Evolutionary conservation across 495 filamentous ascomycete genomes (phyloP).

Genomic region (Pyronema omphalodes): DNA sequence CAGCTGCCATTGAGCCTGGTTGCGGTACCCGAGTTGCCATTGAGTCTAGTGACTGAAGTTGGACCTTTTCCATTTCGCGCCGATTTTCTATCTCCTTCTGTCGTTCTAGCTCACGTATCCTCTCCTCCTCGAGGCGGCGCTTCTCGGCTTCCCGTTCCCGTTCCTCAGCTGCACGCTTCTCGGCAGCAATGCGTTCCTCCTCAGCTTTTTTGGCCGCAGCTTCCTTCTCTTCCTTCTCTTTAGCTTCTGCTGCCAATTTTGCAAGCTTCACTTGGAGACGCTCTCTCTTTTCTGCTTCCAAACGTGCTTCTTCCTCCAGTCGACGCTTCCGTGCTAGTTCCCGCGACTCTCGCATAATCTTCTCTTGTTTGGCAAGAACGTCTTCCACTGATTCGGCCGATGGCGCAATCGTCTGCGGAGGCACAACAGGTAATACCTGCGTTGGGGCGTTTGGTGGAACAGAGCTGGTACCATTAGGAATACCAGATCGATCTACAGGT

Average conservation of each 20-base stretch:
- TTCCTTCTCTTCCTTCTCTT: constrained; percentile 47
- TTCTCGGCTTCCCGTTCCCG: constrained; percentile 13
- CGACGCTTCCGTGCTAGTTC: constrained; percentile 60
- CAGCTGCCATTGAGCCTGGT: not conserved
- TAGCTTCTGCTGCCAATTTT: constrained; percentile 49
- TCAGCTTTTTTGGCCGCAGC: constrained; percentile 28
- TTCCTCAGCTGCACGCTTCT: constrained; percentile 19
- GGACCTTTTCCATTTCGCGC: constrained; percentile 1
- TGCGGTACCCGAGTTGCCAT: not conserved
- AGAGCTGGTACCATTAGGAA: not conserved
- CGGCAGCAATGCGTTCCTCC: constrained; percentile 25
- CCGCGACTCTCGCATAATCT: constrained; percentile 66
- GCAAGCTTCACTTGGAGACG: constrained; percentile 71
- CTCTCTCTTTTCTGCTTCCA: constrained; percentile 63
- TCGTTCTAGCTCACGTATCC: not conserved
- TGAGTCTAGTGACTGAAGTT: not conserved
- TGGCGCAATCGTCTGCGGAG: constrained; percentile 22
- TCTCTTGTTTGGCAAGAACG: constrained; percentile 50
- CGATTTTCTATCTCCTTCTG: constrained; percentile 3
- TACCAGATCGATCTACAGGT: not conserved
- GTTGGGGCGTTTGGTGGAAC: not conserved
- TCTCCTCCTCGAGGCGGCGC: constrained; percentile 11
- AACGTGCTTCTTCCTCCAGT: constrained; percentile 60
- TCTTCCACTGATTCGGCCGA: constrained; percentile 33
- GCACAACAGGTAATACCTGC: constrained; percentile 12